These are phyloP conservation scores for Nepenthes alata DNA, from an alignment of 179 eudicot species.

Conservation along the genomic window DNA sequence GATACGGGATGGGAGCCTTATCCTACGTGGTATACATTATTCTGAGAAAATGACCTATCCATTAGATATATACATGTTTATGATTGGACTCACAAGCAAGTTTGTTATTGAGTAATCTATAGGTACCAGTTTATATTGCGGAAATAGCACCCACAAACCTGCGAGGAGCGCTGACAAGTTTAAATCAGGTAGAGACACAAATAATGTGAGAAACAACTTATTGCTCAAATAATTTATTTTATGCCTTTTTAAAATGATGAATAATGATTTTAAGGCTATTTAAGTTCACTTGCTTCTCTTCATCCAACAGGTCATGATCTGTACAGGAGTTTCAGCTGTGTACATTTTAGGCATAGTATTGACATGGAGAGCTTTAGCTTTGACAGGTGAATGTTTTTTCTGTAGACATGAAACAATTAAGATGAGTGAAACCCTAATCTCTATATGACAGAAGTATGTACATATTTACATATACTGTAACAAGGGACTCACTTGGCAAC, in stretches of 20 bases:
- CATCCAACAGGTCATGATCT: conserved; percentile 61
- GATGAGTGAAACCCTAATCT: neutral
- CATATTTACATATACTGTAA: too few relatives aligned
- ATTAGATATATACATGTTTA: too few relatives aligned
- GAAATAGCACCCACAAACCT: conserved; percentile 84
- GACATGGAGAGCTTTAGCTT: conserved; percentile 72
- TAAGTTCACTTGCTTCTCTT: neutral
- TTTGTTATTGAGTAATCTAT: neutral
- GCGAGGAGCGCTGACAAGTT: conserved; percentile 78
- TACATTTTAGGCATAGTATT: conserved; percentile 66
- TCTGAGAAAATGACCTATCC: neutral
- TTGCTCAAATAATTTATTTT: neutral
- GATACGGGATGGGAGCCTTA: conserved; percentile 90
- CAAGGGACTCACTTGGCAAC: conserved; percentile 7
- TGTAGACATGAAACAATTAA: neutral
- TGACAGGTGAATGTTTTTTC: conserved; percentile 40
- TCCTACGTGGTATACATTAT: conserved; percentile 61
- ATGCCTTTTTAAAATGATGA: neutral
- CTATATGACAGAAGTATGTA: too few relatives aligned
- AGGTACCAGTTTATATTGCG: conserved; percentile 92
- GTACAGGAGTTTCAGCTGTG: conserved; percentile 59
- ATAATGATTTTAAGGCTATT: neutral
- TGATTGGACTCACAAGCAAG: too few relatives aligned
- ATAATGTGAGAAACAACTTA: neutral
- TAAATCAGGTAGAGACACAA: conserved; percentile 55